phyloP scores from a whole-genome alignment of 2,329 filamentous ascomycete species.

The Microdochium bolleyi region DNA sequence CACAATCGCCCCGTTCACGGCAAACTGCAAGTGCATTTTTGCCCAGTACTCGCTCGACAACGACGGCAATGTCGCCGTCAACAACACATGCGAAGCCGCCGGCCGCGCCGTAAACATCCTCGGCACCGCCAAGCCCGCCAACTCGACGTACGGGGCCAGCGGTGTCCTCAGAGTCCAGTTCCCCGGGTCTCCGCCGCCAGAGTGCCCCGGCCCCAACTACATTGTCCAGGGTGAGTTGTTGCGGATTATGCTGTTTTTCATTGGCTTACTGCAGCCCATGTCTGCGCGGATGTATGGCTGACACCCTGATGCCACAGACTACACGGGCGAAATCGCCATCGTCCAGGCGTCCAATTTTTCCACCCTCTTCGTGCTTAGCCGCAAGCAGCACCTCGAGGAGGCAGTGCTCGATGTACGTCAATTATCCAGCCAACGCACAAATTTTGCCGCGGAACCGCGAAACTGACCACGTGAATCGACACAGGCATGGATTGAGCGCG shows the following conservation, averaged over 20 bases:
- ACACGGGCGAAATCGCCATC: conserved; percentile 9
- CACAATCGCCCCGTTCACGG: conserved; percentile 7
- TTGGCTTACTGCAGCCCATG: no score
- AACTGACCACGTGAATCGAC: background rate
- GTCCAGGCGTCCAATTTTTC: conserved; percentile 9
- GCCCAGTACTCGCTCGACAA: conserved; percentile 9
- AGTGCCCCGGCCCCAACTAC: conserved; percentile 10
- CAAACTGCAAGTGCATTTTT: conserved; percentile 8
- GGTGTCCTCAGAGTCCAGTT: conserved; percentile 9
- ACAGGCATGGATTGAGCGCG: conserved; percentile 16
- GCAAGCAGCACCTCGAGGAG: conserved; percentile 7
- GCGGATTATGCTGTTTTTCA: no score
- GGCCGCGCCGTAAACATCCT: conserved; percentile 6
- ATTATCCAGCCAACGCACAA: background rate
- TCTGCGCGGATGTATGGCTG: background rate
- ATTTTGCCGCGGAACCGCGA: background rate
- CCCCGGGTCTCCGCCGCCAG: conserved; percentile 2
- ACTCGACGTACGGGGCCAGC: conserved; percentile 7
- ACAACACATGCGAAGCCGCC: conserved; percentile 8
- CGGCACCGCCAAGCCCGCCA: conserved; percentile 7
- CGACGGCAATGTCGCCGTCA: conserved; percentile 9
- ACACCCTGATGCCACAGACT: conserved; percentile 3
- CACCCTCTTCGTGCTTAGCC: conserved; percentile 10
- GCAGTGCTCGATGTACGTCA: conserved; percentile 8
- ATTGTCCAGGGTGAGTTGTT: conserved; percentile 12